Evolutionary conservation across 768 basidiomycete species (phyloP), one percentile per base, ranked within the genome.

Genomic region (Amyloporia xantha): DNA sequence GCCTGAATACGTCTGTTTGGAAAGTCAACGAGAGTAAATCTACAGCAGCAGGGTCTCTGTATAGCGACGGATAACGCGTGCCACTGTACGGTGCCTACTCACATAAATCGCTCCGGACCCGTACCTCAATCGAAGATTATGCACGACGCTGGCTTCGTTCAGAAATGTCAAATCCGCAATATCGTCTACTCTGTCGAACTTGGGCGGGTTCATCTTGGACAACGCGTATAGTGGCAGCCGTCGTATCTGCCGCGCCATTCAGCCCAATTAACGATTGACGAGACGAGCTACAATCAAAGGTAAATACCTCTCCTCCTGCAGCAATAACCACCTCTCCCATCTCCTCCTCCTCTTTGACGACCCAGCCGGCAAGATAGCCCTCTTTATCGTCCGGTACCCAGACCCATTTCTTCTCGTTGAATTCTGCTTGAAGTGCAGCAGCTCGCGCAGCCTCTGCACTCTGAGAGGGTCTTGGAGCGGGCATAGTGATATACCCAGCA

Each of bases 101-200:
- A 92, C 93, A 69, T 95, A 95, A 58, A 97, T 96, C 45, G 87
- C 82, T 33, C 88, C 91, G 39, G 87, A 87, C 44, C 86, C 87
- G 67, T 93, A 98, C 66, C 96, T 77, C 58, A 91, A 70, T 50
- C 92, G 81, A 24, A 98, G 80, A 69, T 98, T 98, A 64, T 98
- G 91, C n/a, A 98, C 94, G 38, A 99, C 96, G 58, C 90, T 92
- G 10, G 96, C 94, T 75, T 99, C 96, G 65, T 98, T 98, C 50
- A 98, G 73, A 70, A 92, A 96, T 0, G 96, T 97, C 53, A 99
- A 75, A 70, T 98, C 94, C 36, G 96, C 96, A 55, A 98, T 98
- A 65, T 99, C 96, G 56, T 93, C 91, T 3, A 94, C 94, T 26
- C 91, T 81, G 71, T 98, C 94, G 65, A 98, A 99, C 68, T 97